phyloP scores from a whole-genome alignment of 208 protist genomes.

The Phytomonas sp. region DNA sequence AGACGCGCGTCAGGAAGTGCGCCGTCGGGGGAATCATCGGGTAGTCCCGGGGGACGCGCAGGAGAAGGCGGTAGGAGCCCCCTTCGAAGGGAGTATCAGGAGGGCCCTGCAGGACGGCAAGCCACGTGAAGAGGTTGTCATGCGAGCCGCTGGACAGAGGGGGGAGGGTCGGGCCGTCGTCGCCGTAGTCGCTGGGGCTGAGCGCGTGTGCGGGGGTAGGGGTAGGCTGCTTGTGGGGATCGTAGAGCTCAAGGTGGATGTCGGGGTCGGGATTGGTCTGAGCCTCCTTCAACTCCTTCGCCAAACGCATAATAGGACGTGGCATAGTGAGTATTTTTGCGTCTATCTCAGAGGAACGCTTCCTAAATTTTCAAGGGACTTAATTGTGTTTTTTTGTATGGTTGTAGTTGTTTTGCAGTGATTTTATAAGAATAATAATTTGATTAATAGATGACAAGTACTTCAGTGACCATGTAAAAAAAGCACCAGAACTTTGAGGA shows the following conservation, averaged over 20 bases:
- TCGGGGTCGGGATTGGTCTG: constrained; percentile 35
- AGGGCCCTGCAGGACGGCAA: constrained; percentile 59
- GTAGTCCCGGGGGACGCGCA: constrained; percentile 76
- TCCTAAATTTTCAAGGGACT: too few species aligned
- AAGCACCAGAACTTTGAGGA: too few species aligned
- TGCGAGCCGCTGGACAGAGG: too few species aligned
- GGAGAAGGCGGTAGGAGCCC: constrained; percentile 48
- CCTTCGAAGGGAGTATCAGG: constrained; percentile 74
- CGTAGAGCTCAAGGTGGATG: constrained; percentile 33
- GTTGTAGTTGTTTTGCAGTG: too few species aligned
- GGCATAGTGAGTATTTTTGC: too few species aligned
- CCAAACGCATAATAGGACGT: constrained; percentile 34
- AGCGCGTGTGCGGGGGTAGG: neutral
- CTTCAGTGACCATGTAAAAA: too few species aligned
- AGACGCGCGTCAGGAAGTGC: constrained; percentile 77
- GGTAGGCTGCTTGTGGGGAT: constrained; percentile 3
- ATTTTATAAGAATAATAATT: too few species aligned
- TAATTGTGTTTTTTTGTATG: too few species aligned
- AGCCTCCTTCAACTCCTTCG: constrained; percentile 52
- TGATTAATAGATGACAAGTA: too few species aligned
- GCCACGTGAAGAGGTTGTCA: constrained; percentile 47
- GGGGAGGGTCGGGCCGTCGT: too few species aligned
- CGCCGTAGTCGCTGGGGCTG: constrained; percentile 2
- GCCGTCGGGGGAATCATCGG: constrained; percentile 78
- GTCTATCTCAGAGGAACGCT: too few species aligned